Evolutionary conservation across 805 yeast genomes (phyloP), one percentile per base, ranked within the genome.

Genomic region (Candida germanica): DNA sequence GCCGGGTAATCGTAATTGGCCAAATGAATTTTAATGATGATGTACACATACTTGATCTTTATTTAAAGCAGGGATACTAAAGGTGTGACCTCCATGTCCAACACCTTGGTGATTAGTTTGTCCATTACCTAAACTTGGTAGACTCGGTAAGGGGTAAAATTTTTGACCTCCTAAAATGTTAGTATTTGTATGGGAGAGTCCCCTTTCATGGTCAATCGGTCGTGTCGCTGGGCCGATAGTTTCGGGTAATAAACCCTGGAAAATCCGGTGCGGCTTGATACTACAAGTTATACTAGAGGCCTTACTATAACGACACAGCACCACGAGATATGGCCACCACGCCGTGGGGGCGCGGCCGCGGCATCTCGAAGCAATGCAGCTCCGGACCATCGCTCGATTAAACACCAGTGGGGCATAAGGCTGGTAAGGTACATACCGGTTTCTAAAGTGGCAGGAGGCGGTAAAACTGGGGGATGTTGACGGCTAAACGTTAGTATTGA

Each of bases 401-500:
- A n/a, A n/a, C n/a, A n/a, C n/a, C n/a, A n/a, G n/a, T n/a, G n/a
- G n/a, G n/a, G n/a, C n/a, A n/a, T n/a, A n/a, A n/a, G n/a, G n/a
- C n/a, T n/a, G n/a, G 12, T 5, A n/a, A 20, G 23, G 11, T 16
- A 68, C 73, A 35, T 66, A 67, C 76, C 73, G 37, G 72, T 61
- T 48, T 73, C 79, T 43, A 73, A 60, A 26, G 70, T 59, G 12
- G 76, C 75, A 12, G 82, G 81, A 9, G 82, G 80, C 5, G 81
- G 82, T 42, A 77, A 62, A 12, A 76, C 79, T 8, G 80, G 80
- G 5, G 79, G 77, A 32, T 64, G 75, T 54, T 73, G 80, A 50
- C 77, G 79, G 47, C 80, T 75, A 36, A 17, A 29, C n/a, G n/a
- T n/a, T n/a, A n/a, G n/a, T n/a, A n/a, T n/a, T n/a, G n/a, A n/a